phyloP scores from a whole-genome alignment of 2,329 filamentous ascomycete genomes.

The Epichloe elymi region DNA sequence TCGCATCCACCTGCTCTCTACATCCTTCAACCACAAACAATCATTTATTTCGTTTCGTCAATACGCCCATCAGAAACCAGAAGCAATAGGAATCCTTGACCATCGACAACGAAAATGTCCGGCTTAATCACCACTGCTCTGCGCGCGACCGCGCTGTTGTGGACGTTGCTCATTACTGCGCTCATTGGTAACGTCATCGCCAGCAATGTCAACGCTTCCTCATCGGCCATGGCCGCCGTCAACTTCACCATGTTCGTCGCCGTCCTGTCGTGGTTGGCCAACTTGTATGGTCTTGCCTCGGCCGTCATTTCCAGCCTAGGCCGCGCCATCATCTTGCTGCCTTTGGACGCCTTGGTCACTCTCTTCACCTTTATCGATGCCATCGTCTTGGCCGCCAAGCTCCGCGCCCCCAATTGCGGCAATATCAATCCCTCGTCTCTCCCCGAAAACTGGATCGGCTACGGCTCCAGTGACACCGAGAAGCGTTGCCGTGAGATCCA shows the following conservation, averaged over 20 bases:
- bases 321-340: constrained; percentile 38
- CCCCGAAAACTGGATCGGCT: constrained; percentile 43
- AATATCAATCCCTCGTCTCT: constrained; percentile 26
- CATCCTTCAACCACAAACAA: neutral
- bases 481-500: constrained; percentile 65
- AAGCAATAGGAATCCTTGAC: neutral
- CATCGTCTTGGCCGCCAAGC: constrained; percentile 56
- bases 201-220: constrained; percentile 29
- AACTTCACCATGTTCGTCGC: constrained; percentile 60
- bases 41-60: neutral
- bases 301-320: constrained; percentile 39
- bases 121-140: constrained; percentile 31
- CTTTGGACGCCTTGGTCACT: constrained; percentile 43
- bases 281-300: constrained; percentile 48
- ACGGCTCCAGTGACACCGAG: constrained; percentile 42
- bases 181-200: constrained; percentile 47
- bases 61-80: neutral
- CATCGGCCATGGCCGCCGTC: constrained; percentile 32
- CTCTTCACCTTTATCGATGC: constrained; percentile 60
- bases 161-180: constrained; percentile 38
- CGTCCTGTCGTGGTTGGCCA: constrained; percentile 50
- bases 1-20: neutral
- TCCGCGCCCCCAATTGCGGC: constrained; percentile 55
- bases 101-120: constrained; percentile 12
- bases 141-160: constrained; percentile 36